phyloP scores from a whole-genome alignment of 148 eudicot genomes.

The Linanthus parryae region DNA sequence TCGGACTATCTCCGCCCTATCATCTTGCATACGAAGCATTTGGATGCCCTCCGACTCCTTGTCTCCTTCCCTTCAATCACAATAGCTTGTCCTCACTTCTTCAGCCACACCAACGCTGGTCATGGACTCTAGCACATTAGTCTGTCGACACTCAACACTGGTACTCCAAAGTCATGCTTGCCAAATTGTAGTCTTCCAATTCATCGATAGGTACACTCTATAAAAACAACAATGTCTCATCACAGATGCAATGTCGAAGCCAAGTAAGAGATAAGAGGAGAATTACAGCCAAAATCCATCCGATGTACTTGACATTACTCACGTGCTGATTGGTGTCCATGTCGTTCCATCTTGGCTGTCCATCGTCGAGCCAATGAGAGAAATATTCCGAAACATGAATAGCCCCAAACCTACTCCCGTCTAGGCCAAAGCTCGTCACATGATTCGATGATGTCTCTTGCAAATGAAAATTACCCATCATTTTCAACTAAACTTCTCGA shows the following conservation, averaged over 20 bases:
- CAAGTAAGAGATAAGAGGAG: too few species aligned
- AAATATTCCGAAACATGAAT: constrained; percentile 20
- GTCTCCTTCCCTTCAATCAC: too few species aligned
- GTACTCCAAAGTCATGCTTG: constrained; percentile 71
- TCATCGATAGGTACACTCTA: constrained; percentile 76
- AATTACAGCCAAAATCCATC: constrained; percentile 82
- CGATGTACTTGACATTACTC: constrained; percentile 80
- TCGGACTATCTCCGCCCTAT: constrained; percentile 62
- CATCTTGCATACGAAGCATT: constrained; percentile 63
- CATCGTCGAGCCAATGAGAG: background rate
- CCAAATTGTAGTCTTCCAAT: constrained; percentile 48
- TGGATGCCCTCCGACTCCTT: constrained; percentile 49
- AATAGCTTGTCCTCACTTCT: background rate
- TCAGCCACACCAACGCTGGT: constrained; percentile 22
- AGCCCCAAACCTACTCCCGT: constrained; percentile 67
- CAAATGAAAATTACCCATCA: background rate
- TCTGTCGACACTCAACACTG: constrained; percentile 76
- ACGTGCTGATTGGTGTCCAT: constrained; percentile 91
- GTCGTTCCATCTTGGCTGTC: constrained; percentile 92
- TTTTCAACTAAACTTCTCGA: too few species aligned
- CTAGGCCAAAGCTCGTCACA: constrained; percentile 60
- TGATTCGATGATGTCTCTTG: constrained; percentile 76
- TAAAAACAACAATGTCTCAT: too few species aligned
- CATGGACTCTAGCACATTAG: constrained; percentile 60
- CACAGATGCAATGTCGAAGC: too few species aligned